Evolutionary conservation across 2,329 filamentous ascomycete genomes (phyloP).

Genomic region (Alternaria arborescens): DNA sequence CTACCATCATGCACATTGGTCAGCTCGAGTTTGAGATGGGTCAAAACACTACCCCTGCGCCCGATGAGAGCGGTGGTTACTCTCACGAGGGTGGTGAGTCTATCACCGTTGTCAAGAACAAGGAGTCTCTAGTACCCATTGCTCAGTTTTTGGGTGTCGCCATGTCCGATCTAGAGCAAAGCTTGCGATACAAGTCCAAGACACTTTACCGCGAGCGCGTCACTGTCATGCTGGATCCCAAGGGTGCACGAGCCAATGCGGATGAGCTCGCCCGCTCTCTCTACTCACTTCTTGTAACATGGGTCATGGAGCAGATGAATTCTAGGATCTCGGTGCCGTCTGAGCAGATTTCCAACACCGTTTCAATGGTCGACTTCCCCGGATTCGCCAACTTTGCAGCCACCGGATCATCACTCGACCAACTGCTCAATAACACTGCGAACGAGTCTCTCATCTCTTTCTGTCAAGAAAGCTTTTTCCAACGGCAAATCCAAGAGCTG

Average conservation of each 20-base stretch:
- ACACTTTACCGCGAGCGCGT: conserved; percentile 95
- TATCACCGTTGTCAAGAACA: conserved; percentile 89
- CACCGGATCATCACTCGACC: conserved; percentile 86
- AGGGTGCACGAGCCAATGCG: conserved; percentile 87
- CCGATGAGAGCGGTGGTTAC: conserved; percentile 93
- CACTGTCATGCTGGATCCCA: conserved; percentile 97
- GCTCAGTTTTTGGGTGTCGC: conserved; percentile 94
- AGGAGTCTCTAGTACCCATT: conserved; percentile 83
- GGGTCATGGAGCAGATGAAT: conserved; percentile 92
- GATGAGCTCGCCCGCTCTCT: conserved; percentile 93
- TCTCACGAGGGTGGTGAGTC: conserved; percentile 92
- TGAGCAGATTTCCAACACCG: conserved; percentile 88
- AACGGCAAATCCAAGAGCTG: conserved; percentile 89
- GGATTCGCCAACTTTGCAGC: conserved; percentile 87
- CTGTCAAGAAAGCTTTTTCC: conserved; percentile 94
- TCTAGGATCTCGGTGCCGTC: conserved; percentile 86
- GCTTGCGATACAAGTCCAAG: conserved; percentile 94
- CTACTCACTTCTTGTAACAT: conserved; percentile 92
- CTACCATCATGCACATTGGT: conserved; percentile 94
- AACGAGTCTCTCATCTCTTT: conserved; percentile 93
- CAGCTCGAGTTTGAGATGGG: conserved; percentile 92
- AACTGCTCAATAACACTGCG: conserved; percentile 93
- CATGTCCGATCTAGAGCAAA: conserved; percentile 81
- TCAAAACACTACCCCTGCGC: conserved; percentile 78
- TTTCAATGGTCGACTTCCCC: conserved; percentile 95